phyloP scores from a whole-genome alignment of 2,329 filamentous ascomycete species.

The Penicillium expansum region DNA sequence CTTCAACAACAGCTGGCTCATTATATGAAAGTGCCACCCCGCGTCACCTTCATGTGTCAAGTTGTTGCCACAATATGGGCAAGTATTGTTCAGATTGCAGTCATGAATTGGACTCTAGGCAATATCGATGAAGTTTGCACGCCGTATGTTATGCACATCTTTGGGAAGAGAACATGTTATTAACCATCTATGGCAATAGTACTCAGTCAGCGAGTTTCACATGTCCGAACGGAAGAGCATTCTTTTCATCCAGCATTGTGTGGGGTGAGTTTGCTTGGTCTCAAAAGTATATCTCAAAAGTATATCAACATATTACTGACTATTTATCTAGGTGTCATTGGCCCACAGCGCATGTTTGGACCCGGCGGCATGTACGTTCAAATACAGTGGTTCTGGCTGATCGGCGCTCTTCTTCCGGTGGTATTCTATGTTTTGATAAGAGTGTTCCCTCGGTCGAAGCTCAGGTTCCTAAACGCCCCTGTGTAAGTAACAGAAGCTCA shows the following conservation, averaged over 20 bases:
- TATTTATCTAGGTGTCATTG: constrained; percentile 56
- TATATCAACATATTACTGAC: constrained; percentile 36
- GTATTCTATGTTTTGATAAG: constrained; percentile 57
- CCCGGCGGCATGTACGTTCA: constrained; percentile 58
- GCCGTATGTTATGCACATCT: constrained; percentile 22
- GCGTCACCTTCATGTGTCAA: constrained; percentile 51
- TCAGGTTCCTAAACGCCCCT: constrained; percentile 64
- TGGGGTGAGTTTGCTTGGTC: constrained; percentile 53
- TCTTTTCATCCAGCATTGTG: constrained; percentile 65
- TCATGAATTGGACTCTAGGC: constrained; percentile 47
- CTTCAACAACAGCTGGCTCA: constrained; percentile 19
- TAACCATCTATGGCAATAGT: constrained; percentile 3
- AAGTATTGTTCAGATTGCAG: constrained; percentile 45
- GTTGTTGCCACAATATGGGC: constrained; percentile 48
- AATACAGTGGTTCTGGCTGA: constrained; percentile 67
- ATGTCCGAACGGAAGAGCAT: constrained; percentile 54
- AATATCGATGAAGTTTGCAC: constrained; percentile 45
- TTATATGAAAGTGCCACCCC: constrained; percentile 40
- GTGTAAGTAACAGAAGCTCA: constrained; percentile 16
- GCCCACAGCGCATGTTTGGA: constrained; percentile 64
- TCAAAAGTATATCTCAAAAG: background rate
- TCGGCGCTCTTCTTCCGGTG: constrained; percentile 60
- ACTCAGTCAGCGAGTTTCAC: constrained; percentile 54
- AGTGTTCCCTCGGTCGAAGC: constrained; percentile 57
- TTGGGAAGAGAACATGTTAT: constrained; percentile 1